phyloP scores from a whole-genome alignment of 1,284 basidiomycete genomes.

The Irpex rosettiformis region DNA sequence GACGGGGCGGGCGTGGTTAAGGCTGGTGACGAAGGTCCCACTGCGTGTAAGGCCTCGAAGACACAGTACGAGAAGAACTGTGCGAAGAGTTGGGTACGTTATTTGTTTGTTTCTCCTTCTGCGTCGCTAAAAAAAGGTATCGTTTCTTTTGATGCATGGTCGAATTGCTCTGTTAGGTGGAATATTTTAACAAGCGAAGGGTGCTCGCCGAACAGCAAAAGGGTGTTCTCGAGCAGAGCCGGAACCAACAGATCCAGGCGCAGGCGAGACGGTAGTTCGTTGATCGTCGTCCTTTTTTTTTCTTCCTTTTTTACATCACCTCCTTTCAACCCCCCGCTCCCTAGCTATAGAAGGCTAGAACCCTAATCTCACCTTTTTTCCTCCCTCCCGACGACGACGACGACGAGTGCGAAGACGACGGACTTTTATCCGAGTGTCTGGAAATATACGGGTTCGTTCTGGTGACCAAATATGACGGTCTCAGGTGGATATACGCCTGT shows the following conservation, averaged over 20 bases:
- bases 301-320: too few relatives aligned
- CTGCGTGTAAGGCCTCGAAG: constrained; percentile 49
- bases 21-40: constrained; percentile 64
- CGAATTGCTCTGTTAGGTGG: constrained; percentile 47
- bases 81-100: constrained; percentile 79
- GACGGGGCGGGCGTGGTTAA: constrained; percentile 62
- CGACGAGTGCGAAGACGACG: not conserved
- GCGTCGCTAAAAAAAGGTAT: not conserved
- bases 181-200: constrained; percentile 81
- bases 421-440: not conserved
- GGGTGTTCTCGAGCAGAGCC: constrained; percentile 55
- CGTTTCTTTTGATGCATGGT: not conserved
- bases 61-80: constrained; percentile 61
- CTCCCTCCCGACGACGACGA: not conserved
- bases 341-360: too few relatives aligned
- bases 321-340: too few relatives aligned
- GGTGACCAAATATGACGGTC: not conserved
- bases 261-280: not conserved
- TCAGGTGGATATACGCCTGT: not conserved
- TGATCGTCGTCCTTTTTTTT: not conserved
- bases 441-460: not conserved
- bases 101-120: not conserved
- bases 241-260: constrained; percentile 44
- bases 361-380: not conserved
- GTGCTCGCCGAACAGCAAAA: constrained; percentile 73